A percentile compares a stretch with the other conserved stretches of the same genome.
phyloP scores from a whole-genome alignment of 2,329 filamentous ascomycete genomes.

The Aspergillus ustus region DNA sequence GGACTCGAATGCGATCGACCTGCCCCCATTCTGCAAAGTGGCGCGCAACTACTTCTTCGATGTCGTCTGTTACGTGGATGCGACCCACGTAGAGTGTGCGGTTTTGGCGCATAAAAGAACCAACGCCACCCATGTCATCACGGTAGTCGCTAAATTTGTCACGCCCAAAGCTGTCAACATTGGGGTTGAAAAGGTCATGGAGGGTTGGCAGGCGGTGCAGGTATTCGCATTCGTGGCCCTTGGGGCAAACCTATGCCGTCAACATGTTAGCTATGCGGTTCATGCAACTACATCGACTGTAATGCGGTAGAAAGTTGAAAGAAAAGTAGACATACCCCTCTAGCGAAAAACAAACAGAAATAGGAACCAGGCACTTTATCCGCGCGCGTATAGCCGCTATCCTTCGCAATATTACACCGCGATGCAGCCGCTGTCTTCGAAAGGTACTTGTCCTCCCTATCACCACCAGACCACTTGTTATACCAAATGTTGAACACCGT shows the following conservation, averaged over 20 bases:
- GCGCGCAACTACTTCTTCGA: constrained; percentile 91
- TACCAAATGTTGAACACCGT: constrained; percentile 99
- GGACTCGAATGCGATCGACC: constrained; percentile 82
- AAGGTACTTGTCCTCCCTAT: constrained; percentile 88
- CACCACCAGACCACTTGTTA: constrained; percentile 97
- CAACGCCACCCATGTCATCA: constrained; percentile 97
- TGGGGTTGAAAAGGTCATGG: constrained; percentile 89
- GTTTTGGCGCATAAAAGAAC: constrained; percentile 91
- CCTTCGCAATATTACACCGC: constrained; percentile 83
- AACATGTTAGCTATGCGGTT: not conserved
- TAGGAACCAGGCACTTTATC: constrained; percentile 79
- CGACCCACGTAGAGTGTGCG: constrained; percentile 90
- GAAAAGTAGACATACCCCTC: constrained; percentile 57
- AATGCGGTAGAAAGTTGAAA: not conserved
- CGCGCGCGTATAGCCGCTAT: constrained; percentile 77
- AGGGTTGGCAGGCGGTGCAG: constrained; percentile 85
- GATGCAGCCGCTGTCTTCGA: constrained; percentile 80
- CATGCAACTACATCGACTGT: not conserved
- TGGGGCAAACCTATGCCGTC: constrained; percentile 55
- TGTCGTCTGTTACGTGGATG: constrained; percentile 95
- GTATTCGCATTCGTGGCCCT: constrained; percentile 91
- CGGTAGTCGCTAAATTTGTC: constrained; percentile 93
- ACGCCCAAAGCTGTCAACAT: constrained; percentile 91
- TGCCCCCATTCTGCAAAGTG: constrained; percentile 98
- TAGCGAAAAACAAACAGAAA: constrained; percentile 86